Evolutionary conservation across 164 flowering plant species (phyloP), one percentile per base, ranked within the genome.

Genomic region (Macadamia tetraphylla): DNA sequence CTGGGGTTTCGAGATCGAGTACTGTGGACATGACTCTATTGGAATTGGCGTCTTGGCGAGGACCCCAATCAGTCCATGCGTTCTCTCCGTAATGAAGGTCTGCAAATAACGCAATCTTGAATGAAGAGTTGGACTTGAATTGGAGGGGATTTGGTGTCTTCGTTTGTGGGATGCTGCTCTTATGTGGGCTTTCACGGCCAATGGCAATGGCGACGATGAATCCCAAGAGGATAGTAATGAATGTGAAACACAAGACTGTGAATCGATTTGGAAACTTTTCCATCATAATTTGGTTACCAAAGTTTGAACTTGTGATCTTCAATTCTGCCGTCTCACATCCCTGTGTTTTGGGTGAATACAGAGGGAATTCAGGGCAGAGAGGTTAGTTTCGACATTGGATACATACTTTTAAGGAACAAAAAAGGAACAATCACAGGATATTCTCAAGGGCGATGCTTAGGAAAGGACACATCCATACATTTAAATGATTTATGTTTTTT

Each of bases 41-140:
- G 15, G 94, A 91, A 14, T 85, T 83, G 15, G 76, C 67, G 43
- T 91, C 97, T 60, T 94, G 97, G 1, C 8, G 68, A 4, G 96
- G 97, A 13, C 91, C 98, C 97, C 97, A 94, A n/a, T 83, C 83
- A 1, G 92, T 86, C 94, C 91, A 89, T 9, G 90, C 90, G 69
- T 83, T 70, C 80, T 91, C 97, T 6, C 97, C 97, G 29, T 84
- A 94, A 64, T 91, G 96, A 52, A 94, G 78, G 78, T 91, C 97
- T 0, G 98, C 97, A 51, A 94, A 94, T 35, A 91, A 43, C 1
- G 85, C 96, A 1, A 89, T 80, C 79, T 82, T 89, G 76, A 86
- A 88, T 58, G 84, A 65, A 35, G 83, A 65, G 5, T 78, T 75
- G 9, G 68, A 66, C 60, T 77, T 76, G n/a, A 75, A 29, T 57